A percentile compares a stretch with the other conserved stretches of the same genome.
phyloP scores from a whole-genome alignment of 2,329 filamentous ascomycete species.

The Diplodia seriata region DNA sequence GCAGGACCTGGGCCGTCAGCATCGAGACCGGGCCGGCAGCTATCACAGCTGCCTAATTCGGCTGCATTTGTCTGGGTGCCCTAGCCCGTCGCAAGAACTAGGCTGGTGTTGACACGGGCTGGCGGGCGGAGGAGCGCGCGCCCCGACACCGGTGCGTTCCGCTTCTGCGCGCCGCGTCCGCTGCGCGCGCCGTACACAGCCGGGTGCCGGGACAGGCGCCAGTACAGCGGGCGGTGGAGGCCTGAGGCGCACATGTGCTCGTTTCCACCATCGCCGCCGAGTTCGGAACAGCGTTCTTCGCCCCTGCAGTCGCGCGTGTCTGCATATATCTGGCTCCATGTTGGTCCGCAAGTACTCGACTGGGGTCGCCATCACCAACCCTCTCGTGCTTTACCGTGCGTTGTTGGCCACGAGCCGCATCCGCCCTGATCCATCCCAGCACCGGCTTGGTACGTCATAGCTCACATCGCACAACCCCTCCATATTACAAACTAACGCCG shows the following conservation, averaged over 20 bases:
- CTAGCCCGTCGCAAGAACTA: neutral
- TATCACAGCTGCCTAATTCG: neutral
- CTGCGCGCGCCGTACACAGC: constrained; percentile 3
- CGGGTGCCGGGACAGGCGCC: too few species aligned
- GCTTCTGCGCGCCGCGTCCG: neutral
- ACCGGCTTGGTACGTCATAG: constrained; percentile 60
- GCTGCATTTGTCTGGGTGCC: neutral
- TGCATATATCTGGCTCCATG: constrained; percentile 19
- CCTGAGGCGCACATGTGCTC: constrained; percentile 27
- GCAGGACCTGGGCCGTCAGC: constrained; percentile 6
- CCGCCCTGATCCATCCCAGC: constrained; percentile 73
- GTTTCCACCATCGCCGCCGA: constrained; percentile 24
- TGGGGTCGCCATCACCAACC: constrained; percentile 65
- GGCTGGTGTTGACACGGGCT: constrained; percentile 1
- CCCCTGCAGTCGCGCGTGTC: constrained; percentile 7
- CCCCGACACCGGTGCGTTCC: neutral
- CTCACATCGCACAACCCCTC: neutral
- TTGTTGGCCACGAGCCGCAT: constrained; percentile 71
- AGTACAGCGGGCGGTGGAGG: neutral
- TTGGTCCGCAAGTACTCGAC: constrained; percentile 36
- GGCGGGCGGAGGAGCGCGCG: neutral
- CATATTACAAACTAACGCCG: constrained; percentile 34
- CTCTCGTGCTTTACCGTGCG: constrained; percentile 76
- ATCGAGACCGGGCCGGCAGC: neutral
- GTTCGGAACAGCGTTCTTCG: constrained; percentile 20